phyloP scores from a whole-genome alignment of 1,284 basidiomycete genomes.

The Amylostereum areolatum region DNA sequence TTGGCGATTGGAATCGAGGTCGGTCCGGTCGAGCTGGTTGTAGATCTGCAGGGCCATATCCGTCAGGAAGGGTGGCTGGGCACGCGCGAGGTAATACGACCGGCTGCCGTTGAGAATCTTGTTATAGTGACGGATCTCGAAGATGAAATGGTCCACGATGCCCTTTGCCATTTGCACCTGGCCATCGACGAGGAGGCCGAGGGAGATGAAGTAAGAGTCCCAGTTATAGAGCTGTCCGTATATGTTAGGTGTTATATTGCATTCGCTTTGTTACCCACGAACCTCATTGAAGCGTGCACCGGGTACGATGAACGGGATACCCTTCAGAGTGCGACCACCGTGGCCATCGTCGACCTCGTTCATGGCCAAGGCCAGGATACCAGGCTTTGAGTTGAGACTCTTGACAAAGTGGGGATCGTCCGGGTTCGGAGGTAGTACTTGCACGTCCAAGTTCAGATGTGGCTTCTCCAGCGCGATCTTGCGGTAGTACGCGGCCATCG shows the following conservation, averaged over 20 bases:
- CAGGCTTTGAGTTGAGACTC: slow-evolving; percentile 90
- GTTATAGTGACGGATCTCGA: slow-evolving; percentile 97
- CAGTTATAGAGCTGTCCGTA: slow-evolving; percentile 72
- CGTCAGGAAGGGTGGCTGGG: slow-evolving; percentile 97
- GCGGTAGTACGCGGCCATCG: slow-evolving; percentile 92
- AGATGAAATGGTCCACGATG: slow-evolving; percentile 98
- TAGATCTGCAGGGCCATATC: slow-evolving; percentile 98
- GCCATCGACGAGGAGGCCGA: slow-evolving; percentile 93
- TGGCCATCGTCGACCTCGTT: slow-evolving; percentile 80
- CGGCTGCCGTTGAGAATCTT: slow-evolving; percentile 81
- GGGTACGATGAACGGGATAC: slow-evolving; percentile 95
- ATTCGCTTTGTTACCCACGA: slow-evolving; percentile 28
- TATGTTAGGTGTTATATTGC: background rate
- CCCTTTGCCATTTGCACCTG: slow-evolving; percentile 92
- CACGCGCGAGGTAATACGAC: slow-evolving; percentile 90
- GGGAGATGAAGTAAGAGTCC: slow-evolving; percentile 92
- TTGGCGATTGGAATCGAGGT: slow-evolving; percentile 75
- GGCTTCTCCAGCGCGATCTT: slow-evolving; percentile 79
- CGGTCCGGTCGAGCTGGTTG: slow-evolving; percentile 86
- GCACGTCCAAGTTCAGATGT: slow-evolving; percentile 87
- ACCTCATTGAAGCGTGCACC: slow-evolving; percentile 97
- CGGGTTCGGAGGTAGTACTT: slow-evolving; percentile 79
- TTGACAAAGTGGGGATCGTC: slow-evolving; percentile 90
- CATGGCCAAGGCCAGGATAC: slow-evolving; percentile 95
- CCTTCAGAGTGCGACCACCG: slow-evolving; percentile 78